Conservation (phyloP, 106 monocot species). For the Posidonia australis region DNA sequence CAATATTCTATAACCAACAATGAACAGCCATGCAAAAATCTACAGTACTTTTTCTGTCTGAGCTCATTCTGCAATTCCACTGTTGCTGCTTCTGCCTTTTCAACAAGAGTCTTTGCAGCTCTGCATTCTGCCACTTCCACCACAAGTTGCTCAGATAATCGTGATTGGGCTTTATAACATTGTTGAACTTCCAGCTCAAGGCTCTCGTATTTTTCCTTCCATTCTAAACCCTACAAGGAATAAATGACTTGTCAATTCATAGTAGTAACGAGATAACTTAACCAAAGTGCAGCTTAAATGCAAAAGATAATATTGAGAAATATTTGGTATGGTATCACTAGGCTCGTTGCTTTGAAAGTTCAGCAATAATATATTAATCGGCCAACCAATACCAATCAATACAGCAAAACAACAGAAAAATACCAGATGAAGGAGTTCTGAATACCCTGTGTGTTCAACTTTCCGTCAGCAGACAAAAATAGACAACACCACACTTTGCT, state of each 20-base stretch:
- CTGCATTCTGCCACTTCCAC: conserved; percentile 74
- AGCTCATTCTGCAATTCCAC: conserved; percentile 46
- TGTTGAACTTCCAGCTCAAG: conserved; percentile 87
- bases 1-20: not conserved
- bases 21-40: not conserved
- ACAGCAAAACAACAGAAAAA: not conserved
- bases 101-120: conserved; percentile 46
- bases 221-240: conserved; percentile 62
- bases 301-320: not conserved
- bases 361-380: no score
- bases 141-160: conserved; percentile 81
- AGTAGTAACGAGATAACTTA: not conserved
- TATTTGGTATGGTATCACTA: no score
- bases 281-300: not conserved
- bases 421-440: not conserved
- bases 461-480: no score
- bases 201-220: conserved; percentile 92
- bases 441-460: no score
- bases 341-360: no score
- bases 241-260: not conserved
- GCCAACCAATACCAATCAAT: no score
- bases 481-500: no score
- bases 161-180: conserved; percentile 86
- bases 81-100: conserved; percentile 54
- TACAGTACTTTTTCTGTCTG: conserved; percentile 43